Base-by-base conservation (phyloP, 2,329 filamentous ascomycete genomes). In the Aureobasidium leucospermi region DNA sequence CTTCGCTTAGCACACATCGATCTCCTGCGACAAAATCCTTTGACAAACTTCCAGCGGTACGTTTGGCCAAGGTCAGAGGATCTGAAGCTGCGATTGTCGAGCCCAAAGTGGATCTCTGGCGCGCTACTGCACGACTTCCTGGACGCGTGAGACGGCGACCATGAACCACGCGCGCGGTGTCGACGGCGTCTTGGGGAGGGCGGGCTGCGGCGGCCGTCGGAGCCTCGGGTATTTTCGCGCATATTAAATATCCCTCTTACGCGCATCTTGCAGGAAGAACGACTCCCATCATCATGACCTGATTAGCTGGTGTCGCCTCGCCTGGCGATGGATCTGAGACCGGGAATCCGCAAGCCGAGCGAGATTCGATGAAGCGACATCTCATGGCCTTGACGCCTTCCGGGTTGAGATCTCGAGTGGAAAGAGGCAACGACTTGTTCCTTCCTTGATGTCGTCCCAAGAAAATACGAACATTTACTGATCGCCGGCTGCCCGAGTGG, bases 181-280 rank as follows among this genome's bases (percentile, higher is more conserved):
- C 51, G 51, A 34, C 51, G 51, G 51, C n/a, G 51, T 34, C 38
- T 15, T 45, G 51, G 51, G 51, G n/a, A 42, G 11, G 47, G 19
- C 48, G 48, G 48, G 15, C 15, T 7, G 23, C 23, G 11, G 48
- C 19, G 15, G 8, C 36, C 23, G 48, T 41, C 32, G 48, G 48
- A 16, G 7, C 34, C 36, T 41, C 15, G 19, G 23, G 23, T n/a
- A 6, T 13, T 31, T 16, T 43, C 38, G 23, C 39, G 29, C 51
- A 55, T 42, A 55, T 56, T 56, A 46, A 38, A 45, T 19, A n/a
- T 34, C 34, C 32, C 51, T n/a, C 23, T 55, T 55, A 43, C 39
- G 39, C 43, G 51, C 38, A 43, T 55, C 39, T 55, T 34, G 51
- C 51, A 55, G 34, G 16, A 39, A n/a, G 9, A 7, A 42, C 28